Evolutionary conservation across 306 rosid genomes (phyloP).

Genomic region (Oxytropis ochrocephala): DNA sequence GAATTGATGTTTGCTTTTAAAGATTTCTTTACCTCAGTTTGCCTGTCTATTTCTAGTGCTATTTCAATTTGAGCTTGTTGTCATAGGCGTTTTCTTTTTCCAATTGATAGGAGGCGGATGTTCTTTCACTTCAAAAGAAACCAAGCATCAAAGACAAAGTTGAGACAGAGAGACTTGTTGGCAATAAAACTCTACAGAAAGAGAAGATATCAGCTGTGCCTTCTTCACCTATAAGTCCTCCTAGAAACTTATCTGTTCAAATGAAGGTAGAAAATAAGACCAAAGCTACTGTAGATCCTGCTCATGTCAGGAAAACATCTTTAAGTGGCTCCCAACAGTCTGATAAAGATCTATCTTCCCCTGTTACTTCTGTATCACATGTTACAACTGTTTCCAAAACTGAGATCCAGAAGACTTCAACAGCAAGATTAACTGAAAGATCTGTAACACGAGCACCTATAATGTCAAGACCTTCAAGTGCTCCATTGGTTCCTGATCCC

Average conservation of each 20-base stretch:
- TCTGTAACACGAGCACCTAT: slow-evolving; percentile 38
- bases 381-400: slow-evolving; percentile 39
- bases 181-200: slow-evolving; percentile 43
- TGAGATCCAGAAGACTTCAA: slow-evolving; percentile 48
- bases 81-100: slow-evolving; percentile 24
- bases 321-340: slow-evolving; percentile 39
- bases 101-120: slow-evolving; percentile 54
- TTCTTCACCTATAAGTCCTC: slow-evolving; percentile 48
- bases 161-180: slow-evolving; percentile 46
- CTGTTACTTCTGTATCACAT: slow-evolving; percentile 38
- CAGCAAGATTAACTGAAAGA: slow-evolving; percentile 52
- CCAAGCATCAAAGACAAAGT: slow-evolving; percentile 46
- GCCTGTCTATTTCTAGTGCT: background rate
- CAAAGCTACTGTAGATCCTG: slow-evolving; percentile 34
- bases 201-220: slow-evolving; percentile 49
- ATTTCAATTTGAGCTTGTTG: background rate
- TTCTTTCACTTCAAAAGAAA: slow-evolving; percentile 44
- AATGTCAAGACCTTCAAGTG: slow-evolving; percentile 80
- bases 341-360: slow-evolving; percentile 40
- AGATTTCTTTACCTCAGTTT: background rate
- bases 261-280: slow-evolving; percentile 41
- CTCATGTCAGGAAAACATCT: slow-evolving; percentile 39
- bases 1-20: slow-evolving; percentile 1
- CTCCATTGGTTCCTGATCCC: slow-evolving; percentile 76
- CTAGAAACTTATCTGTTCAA: slow-evolving; percentile 34